phyloP scores from a whole-genome alignment of 441 rosid genomes.

The Erodium trifolium region DNA sequence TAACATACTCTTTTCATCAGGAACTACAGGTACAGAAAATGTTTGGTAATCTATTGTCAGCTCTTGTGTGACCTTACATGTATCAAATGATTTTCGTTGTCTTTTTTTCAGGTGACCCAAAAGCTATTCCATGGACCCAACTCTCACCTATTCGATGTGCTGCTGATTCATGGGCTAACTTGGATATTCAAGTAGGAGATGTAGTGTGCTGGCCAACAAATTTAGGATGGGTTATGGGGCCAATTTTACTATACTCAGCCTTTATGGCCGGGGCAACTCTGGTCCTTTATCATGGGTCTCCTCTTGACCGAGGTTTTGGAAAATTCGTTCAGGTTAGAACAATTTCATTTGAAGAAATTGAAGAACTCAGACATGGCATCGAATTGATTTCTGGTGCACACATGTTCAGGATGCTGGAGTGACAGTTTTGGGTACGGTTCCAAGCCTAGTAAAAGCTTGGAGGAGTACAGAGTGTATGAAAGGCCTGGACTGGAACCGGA shows the following conservation, averaged over 20 bases:
- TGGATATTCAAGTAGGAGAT: conserved; percentile 46
- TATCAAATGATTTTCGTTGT: conserved; percentile 4
- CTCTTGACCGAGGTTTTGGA: conserved; percentile 67
- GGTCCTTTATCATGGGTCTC: conserved; percentile 82
- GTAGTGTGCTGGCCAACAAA: conserved; percentile 86
- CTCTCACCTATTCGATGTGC: conserved; percentile 59
- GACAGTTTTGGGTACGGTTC: conserved; percentile 73
- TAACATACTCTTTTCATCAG: conserved; percentile 80
- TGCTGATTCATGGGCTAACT: conserved; percentile 59
- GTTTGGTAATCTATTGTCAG: not conserved
- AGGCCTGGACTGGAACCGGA: conserved; percentile 70
- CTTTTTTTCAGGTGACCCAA: conserved; percentile 58
- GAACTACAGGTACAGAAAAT: conserved; percentile 58
- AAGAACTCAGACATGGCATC: not conserved
- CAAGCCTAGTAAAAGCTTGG: conserved; percentile 84
- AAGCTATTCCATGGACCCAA: conserved; percentile 91
- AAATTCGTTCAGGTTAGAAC: conserved; percentile 67
- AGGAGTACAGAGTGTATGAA: conserved; percentile 56
- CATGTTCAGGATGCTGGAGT: conserved; percentile 71
- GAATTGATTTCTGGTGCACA: too few species aligned
- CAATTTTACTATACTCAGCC: conserved; percentile 49
- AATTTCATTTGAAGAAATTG: not conserved
- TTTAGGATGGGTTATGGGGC: conserved; percentile 95
- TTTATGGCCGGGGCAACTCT: conserved; percentile 65
- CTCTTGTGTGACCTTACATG: not conserved